A percentile compares a stretch with the other conserved stretches of the same genome.
phyloP scores from a whole-genome alignment of 306 rosid species.

The Lupinus albus region DNA sequence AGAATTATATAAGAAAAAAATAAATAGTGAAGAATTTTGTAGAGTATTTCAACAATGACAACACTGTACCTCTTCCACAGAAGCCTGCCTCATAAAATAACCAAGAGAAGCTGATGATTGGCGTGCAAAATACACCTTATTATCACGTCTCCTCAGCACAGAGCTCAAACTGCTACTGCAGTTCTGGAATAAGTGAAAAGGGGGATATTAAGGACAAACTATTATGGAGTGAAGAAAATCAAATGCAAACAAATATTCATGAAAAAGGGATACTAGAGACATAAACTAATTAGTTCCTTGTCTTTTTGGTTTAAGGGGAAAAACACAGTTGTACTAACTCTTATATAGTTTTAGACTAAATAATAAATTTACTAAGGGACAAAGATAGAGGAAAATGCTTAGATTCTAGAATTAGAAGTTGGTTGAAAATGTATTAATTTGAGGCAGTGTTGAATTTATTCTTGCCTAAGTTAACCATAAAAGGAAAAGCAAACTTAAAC shows the following conservation, averaged over 20 bases:
- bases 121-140: constrained; percentile 60
- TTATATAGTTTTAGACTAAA: not conserved
- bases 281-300: constrained; percentile 3
- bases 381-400: not conserved
- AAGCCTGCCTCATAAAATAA: constrained; percentile 66
- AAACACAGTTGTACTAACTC: not conserved
- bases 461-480: not conserved
- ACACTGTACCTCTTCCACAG: constrained; percentile 53
- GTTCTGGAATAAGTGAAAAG: constrained; percentile 50
- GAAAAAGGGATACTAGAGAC: too few relatives aligned
- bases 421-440: constrained; percentile 7
- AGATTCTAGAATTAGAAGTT: constrained; percentile 1
- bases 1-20: not conserved
- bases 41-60: constrained; percentile 2
- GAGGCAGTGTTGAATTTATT: not conserved
- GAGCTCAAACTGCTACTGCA: constrained; percentile 60
- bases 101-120: constrained; percentile 65
- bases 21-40: constrained; percentile 7
- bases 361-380: constrained; percentile 2
- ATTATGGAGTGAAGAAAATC: not conserved
- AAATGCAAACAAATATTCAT: constrained; percentile 1
- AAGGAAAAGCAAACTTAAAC: constrained; percentile 3
- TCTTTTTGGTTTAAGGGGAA: not conserved
- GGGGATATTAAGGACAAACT: not conserved
- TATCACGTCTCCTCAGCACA: constrained; percentile 55